A percentile compares a stretch with the other conserved stretches of the same genome.
phyloP scores from a whole-genome alignment of 1,284 basidiomycete genomes.

The Heliocybe sulcata region DNA sequence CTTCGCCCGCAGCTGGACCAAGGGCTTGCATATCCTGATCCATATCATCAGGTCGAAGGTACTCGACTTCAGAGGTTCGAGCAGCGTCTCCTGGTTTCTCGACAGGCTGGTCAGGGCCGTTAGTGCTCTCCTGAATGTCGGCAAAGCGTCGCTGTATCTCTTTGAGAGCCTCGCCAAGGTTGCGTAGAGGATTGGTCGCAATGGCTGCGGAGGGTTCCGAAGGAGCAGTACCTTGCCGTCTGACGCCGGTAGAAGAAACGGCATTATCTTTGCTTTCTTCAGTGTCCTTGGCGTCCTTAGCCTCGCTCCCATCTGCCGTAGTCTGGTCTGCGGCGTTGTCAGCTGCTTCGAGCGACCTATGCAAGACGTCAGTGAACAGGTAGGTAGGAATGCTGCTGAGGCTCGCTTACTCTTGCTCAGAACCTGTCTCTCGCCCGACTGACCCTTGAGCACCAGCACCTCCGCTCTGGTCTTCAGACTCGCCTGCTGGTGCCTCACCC shows the following conservation, averaged over 20 bases:
- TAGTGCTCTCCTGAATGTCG: constrained; percentile 63
- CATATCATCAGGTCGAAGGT: constrained; percentile 68
- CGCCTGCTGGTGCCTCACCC: constrained; percentile 4
- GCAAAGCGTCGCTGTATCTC: constrained; percentile 83
- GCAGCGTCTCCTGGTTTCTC: constrained; percentile 26
- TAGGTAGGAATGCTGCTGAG: neutral
- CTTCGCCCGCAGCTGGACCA: constrained; percentile 80
- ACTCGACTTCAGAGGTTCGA: constrained; percentile 67
- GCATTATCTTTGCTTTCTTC: constrained; percentile 5
- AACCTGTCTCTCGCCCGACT: neutral
- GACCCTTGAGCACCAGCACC: constrained; percentile 1
- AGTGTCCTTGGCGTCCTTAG: constrained; percentile 12
- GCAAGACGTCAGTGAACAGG: neutral
- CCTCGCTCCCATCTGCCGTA: neutral
- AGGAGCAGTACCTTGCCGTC: constrained; percentile 33
- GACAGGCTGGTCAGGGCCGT: constrained; percentile 21
- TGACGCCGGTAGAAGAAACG: constrained; percentile 12
- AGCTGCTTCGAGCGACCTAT: neutral
- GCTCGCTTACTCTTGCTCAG: constrained; percentile 3
- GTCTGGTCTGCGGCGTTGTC: constrained; percentile 2
- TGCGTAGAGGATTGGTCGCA: constrained; percentile 63
- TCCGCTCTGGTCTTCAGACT: constrained; percentile 12
- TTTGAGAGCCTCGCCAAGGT: constrained; percentile 80
- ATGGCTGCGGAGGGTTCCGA: constrained; percentile 31
- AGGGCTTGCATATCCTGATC: constrained; percentile 85